Evolutionary conservation across 768 basidiomycete genomes (phyloP), one percentile per base, ranked within the genome.

Genomic region (Rhizopogon rudus): DNA sequence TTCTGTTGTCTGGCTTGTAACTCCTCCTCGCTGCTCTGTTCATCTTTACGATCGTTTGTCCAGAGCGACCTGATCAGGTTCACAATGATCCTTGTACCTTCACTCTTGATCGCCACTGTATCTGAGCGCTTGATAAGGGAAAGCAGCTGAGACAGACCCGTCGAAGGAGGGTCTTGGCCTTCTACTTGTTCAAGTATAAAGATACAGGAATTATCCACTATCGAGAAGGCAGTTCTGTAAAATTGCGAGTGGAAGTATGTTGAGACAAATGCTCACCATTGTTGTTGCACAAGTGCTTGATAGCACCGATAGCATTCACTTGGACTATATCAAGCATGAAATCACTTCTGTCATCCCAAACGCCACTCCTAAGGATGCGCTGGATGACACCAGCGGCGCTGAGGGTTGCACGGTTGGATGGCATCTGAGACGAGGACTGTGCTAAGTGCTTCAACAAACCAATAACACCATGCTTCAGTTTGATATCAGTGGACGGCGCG

Each of bases 361-460:
- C 77, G 4, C 81, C 81, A 51, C 86, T 89, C 33, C 71, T 69
- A 6, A 80, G 71, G 20, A 95, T 77, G 17, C 75, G 70, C 41
- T 81, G 80, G 40, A 96, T 74, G 37, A 95, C 74, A 20, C 79
- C 79, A 12, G 83, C 82, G 29, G 83, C 71, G 17, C 79, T 79
- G 10, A 98, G 73, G 6, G 80, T 67, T 6, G 71, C 70, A 31
- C 86, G 83, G 57, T 92, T 89, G 2, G 70, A 62, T 29, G 76
- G 66, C 37, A 86, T 80, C 43, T 81, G 79, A n/a, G 77, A 70
- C 20, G 81, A 76, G 39, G 85, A 77, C 65, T 88, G 87, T 2
- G 92, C 83, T 2, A 99, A 75, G 66, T 98, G 90, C 67, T 93
- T 91, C 41, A 98, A 76, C 39, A 98, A 74, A 28, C 92, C 92